A percentile compares a stretch with the other conserved stretches of the same genome.
Conservation (phyloP, 2,329 filamentous ascomycete genomes). For the Colletotrichum shisoi region DNA sequence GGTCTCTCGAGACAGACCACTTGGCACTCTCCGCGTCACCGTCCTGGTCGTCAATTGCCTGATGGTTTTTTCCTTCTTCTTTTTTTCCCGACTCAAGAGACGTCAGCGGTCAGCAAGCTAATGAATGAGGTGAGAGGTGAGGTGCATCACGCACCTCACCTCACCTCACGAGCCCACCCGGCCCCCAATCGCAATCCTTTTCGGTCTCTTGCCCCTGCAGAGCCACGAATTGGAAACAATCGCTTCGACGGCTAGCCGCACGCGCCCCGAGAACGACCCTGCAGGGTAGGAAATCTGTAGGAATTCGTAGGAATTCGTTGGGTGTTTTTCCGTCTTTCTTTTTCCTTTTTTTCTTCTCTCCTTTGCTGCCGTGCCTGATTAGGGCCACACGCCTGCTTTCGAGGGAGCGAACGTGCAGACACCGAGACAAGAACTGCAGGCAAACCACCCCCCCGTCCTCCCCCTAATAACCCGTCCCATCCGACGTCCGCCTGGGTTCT, state of each 20-base stretch:
- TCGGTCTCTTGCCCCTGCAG: background rate
- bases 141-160: background rate
- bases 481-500: constrained; percentile 16
- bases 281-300: background rate
- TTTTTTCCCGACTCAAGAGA: background rate
- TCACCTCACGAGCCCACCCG: background rate
- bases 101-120: constrained; percentile 18
- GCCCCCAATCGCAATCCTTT: background rate
- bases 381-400: background rate
- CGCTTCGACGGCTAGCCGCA: background rate
- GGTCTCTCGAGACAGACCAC: background rate
- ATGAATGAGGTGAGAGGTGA: background rate
- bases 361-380: background rate
- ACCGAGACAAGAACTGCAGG: constrained; percentile 7
- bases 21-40: background rate
- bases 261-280: background rate
- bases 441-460: background rate
- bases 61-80: background rate
- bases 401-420: background rate
- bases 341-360: no score
- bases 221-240: constrained; percentile 1
- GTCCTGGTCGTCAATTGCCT: constrained; percentile 1
- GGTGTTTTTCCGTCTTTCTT: background rate
- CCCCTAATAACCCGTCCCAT: constrained; percentile 5
- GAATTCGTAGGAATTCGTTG: no score